Percentiles rank a stretch among this genome's conserved stretches.
Conservation (phyloP, 352 stramenopile genomes). For the Phytopythium chamaehyphon region DNA sequence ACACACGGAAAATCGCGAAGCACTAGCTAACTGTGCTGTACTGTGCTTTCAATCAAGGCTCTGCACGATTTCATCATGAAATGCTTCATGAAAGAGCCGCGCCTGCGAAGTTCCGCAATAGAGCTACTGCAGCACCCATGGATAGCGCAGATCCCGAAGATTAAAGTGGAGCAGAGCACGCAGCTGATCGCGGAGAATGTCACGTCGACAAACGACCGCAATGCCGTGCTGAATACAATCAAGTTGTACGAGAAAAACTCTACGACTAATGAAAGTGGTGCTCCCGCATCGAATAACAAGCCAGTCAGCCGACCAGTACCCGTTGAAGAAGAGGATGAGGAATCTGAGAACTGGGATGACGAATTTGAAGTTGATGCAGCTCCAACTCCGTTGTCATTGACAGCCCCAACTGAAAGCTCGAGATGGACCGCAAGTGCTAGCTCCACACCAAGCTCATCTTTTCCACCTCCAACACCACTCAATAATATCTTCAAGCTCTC, state of each 20-base stretch:
- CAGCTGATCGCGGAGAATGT: slow-evolving; percentile 75
- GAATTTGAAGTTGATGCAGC: slow-evolving; percentile 62
- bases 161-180: slow-evolving; percentile 85
- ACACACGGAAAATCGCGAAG: background rate
- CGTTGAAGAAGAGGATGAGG: slow-evolving; percentile 35
- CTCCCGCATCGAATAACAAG: slow-evolving; percentile 14
- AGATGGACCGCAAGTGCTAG: background rate
- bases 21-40: slow-evolving; percentile 1
- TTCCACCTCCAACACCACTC: background rate
- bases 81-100: slow-evolving; percentile 91
- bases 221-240: slow-evolving; percentile 84
- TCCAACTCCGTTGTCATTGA: slow-evolving; percentile 25
- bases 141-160: slow-evolving; percentile 87
- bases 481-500: slow-evolving; percentile 54
- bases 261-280: slow-evolving; percentile 18
- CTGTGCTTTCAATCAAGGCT: slow-evolving; percentile 24
- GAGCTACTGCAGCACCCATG: slow-evolving; percentile 89
- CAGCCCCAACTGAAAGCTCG: background rate
- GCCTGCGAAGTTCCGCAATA: slow-evolving; percentile 68
- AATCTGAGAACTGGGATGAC: slow-evolving; percentile 83
- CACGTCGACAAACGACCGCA: slow-evolving; percentile 68
- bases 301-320: slow-evolving; percentile 4
- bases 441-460: background rate
- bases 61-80: slow-evolving; percentile 92
- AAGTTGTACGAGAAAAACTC: slow-evolving; percentile 73